Evolutionary conservation across 2,329 filamentous ascomycete genomes (phyloP).

Genomic region (Dryadomyces quercivorus): DNA sequence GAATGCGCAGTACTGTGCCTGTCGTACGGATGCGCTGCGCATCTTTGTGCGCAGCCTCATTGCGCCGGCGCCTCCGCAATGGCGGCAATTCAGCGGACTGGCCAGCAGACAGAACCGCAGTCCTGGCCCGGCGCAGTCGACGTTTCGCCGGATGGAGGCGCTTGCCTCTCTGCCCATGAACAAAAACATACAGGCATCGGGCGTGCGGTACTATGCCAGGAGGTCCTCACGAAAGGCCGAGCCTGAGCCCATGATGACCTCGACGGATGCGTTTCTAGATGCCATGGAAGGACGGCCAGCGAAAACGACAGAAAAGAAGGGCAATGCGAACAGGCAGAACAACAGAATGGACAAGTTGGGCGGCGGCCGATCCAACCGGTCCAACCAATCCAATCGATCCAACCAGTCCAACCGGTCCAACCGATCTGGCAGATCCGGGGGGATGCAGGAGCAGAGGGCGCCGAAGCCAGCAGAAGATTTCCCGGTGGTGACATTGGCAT

Average conservation of each 20-base stretch:
- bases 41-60: conserved; percentile 11
- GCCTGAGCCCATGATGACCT: not conserved
- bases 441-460: not conserved
- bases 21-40: conserved; percentile 9
- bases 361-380: too few species aligned
- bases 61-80: not conserved
- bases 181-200: too few species aligned
- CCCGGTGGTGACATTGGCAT: too few species aligned
- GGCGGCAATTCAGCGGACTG: not conserved
- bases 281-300: not conserved
- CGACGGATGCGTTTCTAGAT: not conserved
- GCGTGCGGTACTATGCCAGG: not conserved
- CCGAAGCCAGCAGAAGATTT: too few species aligned
- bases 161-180: not conserved
- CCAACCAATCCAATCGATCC: too few species aligned
- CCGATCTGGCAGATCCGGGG: too few species aligned
- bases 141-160: not conserved
- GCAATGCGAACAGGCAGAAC: not conserved
- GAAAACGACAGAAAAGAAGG: not conserved
- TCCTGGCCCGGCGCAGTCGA: not conserved
- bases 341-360: too few species aligned
- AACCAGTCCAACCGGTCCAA: too few species aligned
- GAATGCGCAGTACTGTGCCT: conserved; percentile 6
- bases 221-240: not conserved
- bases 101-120: not conserved